Conservation (phyloP, 768 basidiomycete species). For the Porpolomopsis calyptriformis region DNA sequence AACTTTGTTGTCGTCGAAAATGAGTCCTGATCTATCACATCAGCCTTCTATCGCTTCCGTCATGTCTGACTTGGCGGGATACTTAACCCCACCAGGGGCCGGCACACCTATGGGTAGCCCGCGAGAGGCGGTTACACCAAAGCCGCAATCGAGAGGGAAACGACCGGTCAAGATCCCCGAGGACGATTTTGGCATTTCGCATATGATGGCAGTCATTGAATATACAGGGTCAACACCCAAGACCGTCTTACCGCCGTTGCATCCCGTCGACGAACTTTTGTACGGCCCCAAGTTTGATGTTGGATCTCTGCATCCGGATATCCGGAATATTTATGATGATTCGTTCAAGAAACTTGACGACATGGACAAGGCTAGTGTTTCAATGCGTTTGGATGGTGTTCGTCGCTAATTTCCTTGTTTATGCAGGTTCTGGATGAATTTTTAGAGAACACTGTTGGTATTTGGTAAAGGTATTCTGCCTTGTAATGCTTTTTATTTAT, state of each 20-base stretch:
- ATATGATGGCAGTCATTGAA: constrained; percentile 86
- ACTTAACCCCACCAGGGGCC: constrained; percentile 31
- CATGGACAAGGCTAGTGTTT: constrained; percentile 56
- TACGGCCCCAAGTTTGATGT: constrained; percentile 59
- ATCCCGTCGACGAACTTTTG: constrained; percentile 62
- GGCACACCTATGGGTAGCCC: constrained; percentile 19
- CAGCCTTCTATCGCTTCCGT: constrained; percentile 70
- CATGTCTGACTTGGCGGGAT: constrained; percentile 51
- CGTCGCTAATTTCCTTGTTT: neutral
- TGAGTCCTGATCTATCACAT: constrained; percentile 21
- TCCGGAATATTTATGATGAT: constrained; percentile 59
- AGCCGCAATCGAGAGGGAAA: constrained; percentile 25
- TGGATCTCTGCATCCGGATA: constrained; percentile 55
- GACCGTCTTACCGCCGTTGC: constrained; percentile 25
- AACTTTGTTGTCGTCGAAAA: too few relatives aligned
- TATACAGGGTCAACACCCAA: constrained; percentile 37
- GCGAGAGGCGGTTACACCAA: constrained; percentile 20
- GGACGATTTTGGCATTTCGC: constrained; percentile 77
- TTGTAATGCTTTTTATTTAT: neutral
- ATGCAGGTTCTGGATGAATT: constrained; percentile 1
- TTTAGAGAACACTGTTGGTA: neutral
- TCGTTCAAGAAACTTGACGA: constrained; percentile 69
- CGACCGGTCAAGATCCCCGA: constrained; percentile 44
- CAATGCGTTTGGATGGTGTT: neutral
- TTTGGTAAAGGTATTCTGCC: neutral